Conservation (phyloP, 345 rosid species). For the Excoecaria cochinchinensis region DNA sequence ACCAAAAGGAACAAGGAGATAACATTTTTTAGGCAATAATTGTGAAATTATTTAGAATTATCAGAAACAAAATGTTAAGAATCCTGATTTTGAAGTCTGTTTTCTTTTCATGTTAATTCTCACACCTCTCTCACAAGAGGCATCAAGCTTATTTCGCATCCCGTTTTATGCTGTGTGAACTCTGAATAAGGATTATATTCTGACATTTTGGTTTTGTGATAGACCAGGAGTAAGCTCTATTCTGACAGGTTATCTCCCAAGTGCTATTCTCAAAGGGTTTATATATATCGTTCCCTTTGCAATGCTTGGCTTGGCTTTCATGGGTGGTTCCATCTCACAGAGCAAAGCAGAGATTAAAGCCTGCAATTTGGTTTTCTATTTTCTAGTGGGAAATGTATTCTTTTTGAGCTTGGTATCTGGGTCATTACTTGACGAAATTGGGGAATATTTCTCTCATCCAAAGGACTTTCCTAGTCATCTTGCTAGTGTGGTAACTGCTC, state of each 20-base stretch:
- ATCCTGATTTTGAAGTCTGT: not conserved
- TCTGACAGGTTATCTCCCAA: constrained; percentile 88
- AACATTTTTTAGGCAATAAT: not conserved
- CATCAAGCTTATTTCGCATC: not conserved
- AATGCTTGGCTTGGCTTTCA: constrained; percentile 68
- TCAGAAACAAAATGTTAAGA: too few relatives aligned
- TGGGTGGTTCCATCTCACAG: constrained; percentile 67
- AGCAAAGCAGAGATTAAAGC: constrained; percentile 92
- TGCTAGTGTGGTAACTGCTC: constrained; percentile 82
- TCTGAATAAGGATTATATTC: not conserved
- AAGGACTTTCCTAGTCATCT: constrained; percentile 74
- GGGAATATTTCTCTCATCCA: constrained; percentile 69
- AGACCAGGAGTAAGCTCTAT: constrained; percentile 92
- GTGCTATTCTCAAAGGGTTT: constrained; percentile 82
- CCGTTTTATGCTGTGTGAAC: not conserved
- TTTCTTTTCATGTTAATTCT: not conserved
- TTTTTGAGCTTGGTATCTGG: constrained; percentile 86
- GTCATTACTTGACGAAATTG: constrained; percentile 84
- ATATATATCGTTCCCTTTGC: constrained; percentile 71
- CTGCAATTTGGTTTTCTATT: constrained; percentile 92
- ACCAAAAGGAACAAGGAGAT: not conserved
- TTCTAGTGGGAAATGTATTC: constrained; percentile 87
- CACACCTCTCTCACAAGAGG: not conserved
- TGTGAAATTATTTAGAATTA: too few relatives aligned
- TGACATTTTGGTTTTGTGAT: constrained; percentile 26